Evolutionary conservation across 2,329 filamentous ascomycete species (phyloP).

Genomic region (Pestalotiopsis fici): DNA sequence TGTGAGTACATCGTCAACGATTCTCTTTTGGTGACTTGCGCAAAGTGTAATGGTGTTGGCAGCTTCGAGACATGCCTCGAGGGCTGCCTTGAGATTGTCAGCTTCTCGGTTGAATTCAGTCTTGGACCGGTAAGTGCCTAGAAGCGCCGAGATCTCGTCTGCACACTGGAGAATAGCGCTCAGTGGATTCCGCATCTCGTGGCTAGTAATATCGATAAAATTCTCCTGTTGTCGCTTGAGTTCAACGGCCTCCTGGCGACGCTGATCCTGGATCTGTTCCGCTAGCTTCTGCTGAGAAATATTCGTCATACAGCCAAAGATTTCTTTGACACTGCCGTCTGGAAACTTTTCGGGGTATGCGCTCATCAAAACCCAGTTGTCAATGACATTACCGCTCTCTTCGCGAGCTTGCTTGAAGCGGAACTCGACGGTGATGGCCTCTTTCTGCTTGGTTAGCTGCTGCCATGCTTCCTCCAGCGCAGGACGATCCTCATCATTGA

Average conservation of each 20-base stretch:
- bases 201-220: slow-evolving; percentile 74
- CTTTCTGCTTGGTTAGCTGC: slow-evolving; percentile 60
- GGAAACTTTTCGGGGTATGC: slow-evolving; percentile 72
- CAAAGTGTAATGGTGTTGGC: slow-evolving; percentile 82
- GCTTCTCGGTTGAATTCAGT: slow-evolving; percentile 42
- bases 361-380: slow-evolving; percentile 78
- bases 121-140: slow-evolving; percentile 42
- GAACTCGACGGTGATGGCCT: slow-evolving; percentile 71
- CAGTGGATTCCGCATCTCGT: slow-evolving; percentile 77
- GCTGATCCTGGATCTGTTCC: slow-evolving; percentile 75
- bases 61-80: slow-evolving; percentile 67
- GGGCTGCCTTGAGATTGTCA: slow-evolving; percentile 37
- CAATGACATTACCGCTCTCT: slow-evolving; percentile 59
- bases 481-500: slow-evolving; percentile 65
- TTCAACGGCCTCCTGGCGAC: slow-evolving; percentile 79
- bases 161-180: slow-evolving; percentile 76
- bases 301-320: slow-evolving; percentile 81
- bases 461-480: slow-evolving; percentile 63
- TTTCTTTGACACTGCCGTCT: slow-evolving; percentile 67
- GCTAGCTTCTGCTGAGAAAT: slow-evolving; percentile 86
- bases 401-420: slow-evolving; percentile 71
- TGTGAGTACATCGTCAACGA: slow-evolving; percentile 68
- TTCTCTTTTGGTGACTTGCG: slow-evolving; percentile 75
- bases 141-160: slow-evolving; percentile 65
- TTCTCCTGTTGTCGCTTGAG: slow-evolving; percentile 73